These are phyloP conservation scores for Apiotrichum veenhuisii DNA, from an alignment of 1,284 basidiomycete species.

Conservation along the genomic window DNA sequence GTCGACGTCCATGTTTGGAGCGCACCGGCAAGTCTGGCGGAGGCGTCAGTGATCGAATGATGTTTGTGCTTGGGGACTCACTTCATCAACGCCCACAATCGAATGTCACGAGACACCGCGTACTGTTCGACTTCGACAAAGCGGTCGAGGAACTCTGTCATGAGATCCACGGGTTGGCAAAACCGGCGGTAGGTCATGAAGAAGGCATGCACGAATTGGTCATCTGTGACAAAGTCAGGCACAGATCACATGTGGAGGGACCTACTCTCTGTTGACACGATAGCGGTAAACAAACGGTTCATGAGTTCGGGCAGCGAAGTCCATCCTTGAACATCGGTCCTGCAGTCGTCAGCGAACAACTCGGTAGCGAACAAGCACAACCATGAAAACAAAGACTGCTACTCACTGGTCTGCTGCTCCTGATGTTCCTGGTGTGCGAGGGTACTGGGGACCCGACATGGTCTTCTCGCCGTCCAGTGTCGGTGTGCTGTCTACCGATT, in stretches of 20 bases:
- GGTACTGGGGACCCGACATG: not conserved
- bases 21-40: slow-evolving; percentile 38
- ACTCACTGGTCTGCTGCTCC: not conserved
- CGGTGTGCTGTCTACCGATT: slow-evolving; percentile 5
- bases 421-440: slow-evolving; percentile 1
- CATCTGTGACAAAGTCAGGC: slow-evolving; percentile 24
- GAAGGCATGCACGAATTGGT: slow-evolving; percentile 40
- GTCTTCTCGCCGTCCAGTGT: slow-evolving; percentile 8
- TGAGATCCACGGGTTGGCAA: slow-evolving; percentile 35
- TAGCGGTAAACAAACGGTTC: slow-evolving; percentile 37
- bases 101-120: slow-evolving; percentile 35
- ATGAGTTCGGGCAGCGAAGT: slow-evolving; percentile 30
- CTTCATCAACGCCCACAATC: slow-evolving; percentile 45
- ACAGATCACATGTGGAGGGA: not conserved
- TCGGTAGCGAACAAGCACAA: too few species aligned
- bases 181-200: slow-evolving; percentile 48
- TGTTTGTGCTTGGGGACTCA: slow-evolving; percentile 20
- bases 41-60: not conserved
- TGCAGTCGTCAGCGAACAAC: not conserved
- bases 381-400: not conserved
- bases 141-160: slow-evolving; percentile 39
- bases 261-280: slow-evolving; percentile 42
- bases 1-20: slow-evolving; percentile 42
- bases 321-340: not conserved
- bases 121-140: slow-evolving; percentile 35